Base-by-base conservation (phyloP, 1,139 yeast genomes). In the Eremothecium sinecaudum region DNA sequence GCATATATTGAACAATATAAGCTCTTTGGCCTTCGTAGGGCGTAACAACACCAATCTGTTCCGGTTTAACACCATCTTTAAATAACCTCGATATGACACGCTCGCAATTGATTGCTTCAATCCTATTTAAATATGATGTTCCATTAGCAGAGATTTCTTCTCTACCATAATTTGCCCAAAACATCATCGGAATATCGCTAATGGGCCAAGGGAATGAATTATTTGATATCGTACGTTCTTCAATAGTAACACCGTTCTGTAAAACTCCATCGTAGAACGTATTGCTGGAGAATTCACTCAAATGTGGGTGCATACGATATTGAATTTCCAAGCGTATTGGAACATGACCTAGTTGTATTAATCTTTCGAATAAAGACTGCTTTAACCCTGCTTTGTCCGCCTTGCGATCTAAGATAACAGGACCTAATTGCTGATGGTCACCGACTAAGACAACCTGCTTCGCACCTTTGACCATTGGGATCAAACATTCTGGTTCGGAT, bases 11-110 rank as follows among this genome's bases (percentile, higher is more conserved):
- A 10, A 75, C 70, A 39, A 86, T 65, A 53, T 79, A 86, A 0
- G 92, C 83, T 44, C 95, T 66, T 61, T 87, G 97, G 21, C 95
- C 96, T 57, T 84, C 94, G 58, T 87, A 87, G 0, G 97, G 96
- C 3, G 97, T 86, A 36, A 87, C 78, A 24, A 87, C 80, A 53
- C 96, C 96, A 53, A 87, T 86, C 53, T 84, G 93, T 12, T 69
- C 70, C 0, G 95, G 86, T 34, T 63, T 59, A 9, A 86, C 73
- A n/a, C 94, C 94, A 47, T 82, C 87, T 44, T 67, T 72, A 57
- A 84, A 80, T 37, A 86, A 64, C 42, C 72, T 66, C 1, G 90
- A 75, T 25, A 87, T 76, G 20, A 81, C 66, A 53, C 80, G 78
- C 57, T 84, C 95, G 47, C 86, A 83, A 51, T 80, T 83, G 76